phyloP scores from a whole-genome alignment of 345 rosid genomes.

The Populus pruinosa region DNA sequence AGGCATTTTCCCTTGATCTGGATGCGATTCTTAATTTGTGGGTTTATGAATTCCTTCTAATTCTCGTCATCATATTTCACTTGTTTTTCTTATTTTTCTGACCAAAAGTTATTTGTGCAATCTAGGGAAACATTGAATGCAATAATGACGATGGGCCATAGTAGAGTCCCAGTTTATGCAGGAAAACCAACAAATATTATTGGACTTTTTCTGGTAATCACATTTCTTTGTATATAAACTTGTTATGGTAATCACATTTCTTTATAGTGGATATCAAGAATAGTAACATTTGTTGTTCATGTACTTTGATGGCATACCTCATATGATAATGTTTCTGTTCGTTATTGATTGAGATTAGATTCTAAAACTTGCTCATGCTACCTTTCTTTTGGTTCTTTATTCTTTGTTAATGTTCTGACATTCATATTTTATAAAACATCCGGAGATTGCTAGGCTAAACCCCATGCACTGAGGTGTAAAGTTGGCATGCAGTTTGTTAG shows the following conservation, averaged over 20 bases:
- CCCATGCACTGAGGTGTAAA: background rate
- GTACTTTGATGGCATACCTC: background rate
- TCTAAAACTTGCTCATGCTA: background rate
- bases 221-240: constrained; percentile 7
- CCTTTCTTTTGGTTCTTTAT: background rate
- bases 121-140: constrained; percentile 76
- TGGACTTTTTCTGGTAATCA: constrained; percentile 80
- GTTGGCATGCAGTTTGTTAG: background rate
- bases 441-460: no score
- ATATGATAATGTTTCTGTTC: background rate
- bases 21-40: constrained; percentile 92
- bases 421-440: background rate
- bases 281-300: background rate
- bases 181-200: constrained; percentile 69
- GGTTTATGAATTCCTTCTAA: constrained; percentile 39
- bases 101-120: constrained; percentile 13
- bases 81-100: constrained; percentile 7
- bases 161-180: constrained; percentile 86
- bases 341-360: background rate
- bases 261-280: background rate
- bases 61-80: constrained; percentile 17
- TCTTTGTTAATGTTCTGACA: constrained; percentile 1
- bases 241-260: background rate
- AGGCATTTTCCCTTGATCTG: constrained; percentile 97
- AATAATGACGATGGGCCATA: constrained; percentile 89